These are phyloP conservation scores for Penicillium sp. DNA, from an alignment of 2,329 filamentous ascomycete species.

Conservation along the genomic window DNA sequence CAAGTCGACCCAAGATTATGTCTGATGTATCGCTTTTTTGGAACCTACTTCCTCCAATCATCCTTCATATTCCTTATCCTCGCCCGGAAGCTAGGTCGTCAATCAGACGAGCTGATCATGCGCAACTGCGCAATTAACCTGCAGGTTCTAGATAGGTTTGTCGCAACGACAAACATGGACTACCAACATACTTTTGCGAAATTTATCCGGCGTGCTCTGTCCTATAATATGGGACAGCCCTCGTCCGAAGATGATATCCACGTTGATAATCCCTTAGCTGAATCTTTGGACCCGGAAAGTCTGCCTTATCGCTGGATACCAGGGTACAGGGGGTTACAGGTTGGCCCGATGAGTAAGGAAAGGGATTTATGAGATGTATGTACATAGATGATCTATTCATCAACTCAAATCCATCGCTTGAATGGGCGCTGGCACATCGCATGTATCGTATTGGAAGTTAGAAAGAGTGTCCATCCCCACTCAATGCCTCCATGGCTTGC, in stretches of 20 bases:
- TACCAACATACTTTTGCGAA: slow-evolving; percentile 2
- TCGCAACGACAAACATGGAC: slow-evolving; percentile 1
- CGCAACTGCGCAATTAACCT: neutral
- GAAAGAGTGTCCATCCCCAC: neutral
- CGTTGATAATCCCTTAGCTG: neutral
- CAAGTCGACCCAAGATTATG: neutral
- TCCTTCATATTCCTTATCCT: slow-evolving; percentile 1
- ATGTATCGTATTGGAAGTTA: neutral
- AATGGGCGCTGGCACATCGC: too few species aligned
- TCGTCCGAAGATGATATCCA: neutral
- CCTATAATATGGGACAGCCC: neutral
- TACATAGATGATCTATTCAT: neutral
- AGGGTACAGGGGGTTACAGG: neutral
- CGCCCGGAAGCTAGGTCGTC: neutral
- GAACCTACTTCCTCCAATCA: slow-evolving; percentile 3
- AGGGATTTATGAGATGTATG: neutral
- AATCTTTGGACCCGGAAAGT: neutral
- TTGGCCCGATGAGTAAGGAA: neutral
- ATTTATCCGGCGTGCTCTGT: neutral
- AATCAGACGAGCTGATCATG: neutral
- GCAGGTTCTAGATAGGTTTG: slow-evolving; percentile 1
- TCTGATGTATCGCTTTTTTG: slow-evolving; percentile 1
- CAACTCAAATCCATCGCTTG: too few species aligned
- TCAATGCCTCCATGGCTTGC: neutral
- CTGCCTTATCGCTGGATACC: slow-evolving; percentile 1